A percentile compares a stretch with the other conserved stretches of the same genome.
These are phyloP conservation scores for Theileria equi DNA, from an alignment of 169 alveolate genomes.

Conservation along the genomic window DNA sequence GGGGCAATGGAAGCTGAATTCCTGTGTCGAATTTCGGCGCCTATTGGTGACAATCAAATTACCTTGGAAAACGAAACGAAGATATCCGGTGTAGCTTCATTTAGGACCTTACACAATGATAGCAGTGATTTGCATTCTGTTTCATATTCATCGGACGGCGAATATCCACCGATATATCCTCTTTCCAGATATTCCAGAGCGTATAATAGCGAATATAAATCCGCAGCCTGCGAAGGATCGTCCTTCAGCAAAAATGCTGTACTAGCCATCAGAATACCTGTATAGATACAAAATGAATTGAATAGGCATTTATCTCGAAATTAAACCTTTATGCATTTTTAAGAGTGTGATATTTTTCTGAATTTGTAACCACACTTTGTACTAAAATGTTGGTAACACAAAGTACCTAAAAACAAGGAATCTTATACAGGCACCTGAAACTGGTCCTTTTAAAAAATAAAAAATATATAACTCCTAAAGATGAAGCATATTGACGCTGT, in stretches of 20 bases:
- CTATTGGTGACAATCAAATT: not conserved
- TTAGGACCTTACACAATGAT: slow-evolving; percentile 14
- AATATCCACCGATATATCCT: slow-evolving; percentile 31
- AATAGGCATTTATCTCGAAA: no score
- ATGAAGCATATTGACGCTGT: no score
- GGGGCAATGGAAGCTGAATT: slow-evolving; percentile 20
- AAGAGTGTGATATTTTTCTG: no score
- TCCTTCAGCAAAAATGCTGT: not conserved
- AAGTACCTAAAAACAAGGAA: no score
- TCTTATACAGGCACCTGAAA: no score
- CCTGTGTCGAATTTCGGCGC: not conserved
- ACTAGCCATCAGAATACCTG: no score
- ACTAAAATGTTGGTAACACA: no score
- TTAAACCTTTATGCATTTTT: no score
- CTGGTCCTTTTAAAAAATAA: no score
- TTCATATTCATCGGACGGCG: slow-evolving; percentile 17
- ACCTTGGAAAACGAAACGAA: slow-evolving; percentile 25
- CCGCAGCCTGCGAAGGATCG: slow-evolving; percentile 34
- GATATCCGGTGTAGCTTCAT: slow-evolving; percentile 36
- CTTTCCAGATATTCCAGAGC: slow-evolving; percentile 56
- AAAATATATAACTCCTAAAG: no score
- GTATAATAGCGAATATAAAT: slow-evolving; percentile 44
- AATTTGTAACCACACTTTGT: no score
- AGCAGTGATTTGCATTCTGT: slow-evolving; percentile 32
- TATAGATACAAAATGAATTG: no score